Percentiles rank a stretch among this genome's conserved stretches.
Conservation (phyloP, 176 grass and related monocot genomes). For the Ensete glaucum region DNA sequence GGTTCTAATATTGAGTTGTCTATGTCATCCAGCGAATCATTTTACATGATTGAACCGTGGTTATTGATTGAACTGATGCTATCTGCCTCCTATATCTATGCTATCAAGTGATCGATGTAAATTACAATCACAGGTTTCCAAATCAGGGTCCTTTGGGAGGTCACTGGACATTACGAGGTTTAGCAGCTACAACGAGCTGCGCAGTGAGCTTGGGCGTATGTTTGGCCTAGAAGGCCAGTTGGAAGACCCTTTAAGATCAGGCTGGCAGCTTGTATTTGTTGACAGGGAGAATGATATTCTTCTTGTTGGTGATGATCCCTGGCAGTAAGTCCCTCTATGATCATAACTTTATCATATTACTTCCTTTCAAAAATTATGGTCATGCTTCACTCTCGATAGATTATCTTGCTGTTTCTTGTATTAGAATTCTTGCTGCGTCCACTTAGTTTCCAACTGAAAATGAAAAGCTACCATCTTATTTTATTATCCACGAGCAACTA, state of each 20-base stretch:
- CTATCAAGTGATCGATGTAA: not conserved
- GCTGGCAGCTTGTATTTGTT: slow-evolving; percentile 99
- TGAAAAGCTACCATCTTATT: no score
- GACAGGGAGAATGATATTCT: slow-evolving; percentile 91
- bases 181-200: slow-evolving; percentile 74
- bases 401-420: no score
- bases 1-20: no score
- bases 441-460: no score
- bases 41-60: no score
- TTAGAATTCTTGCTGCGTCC: no score
- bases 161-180: slow-evolving; percentile 87
- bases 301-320: slow-evolving; percentile 87
- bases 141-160: slow-evolving; percentile 81
- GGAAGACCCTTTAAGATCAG: slow-evolving; percentile 98
- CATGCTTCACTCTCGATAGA: no score
- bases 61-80: no score
- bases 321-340: slow-evolving; percentile 62
- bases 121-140: slow-evolving; percentile 62
- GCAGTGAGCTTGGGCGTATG: slow-evolving; percentile 71
- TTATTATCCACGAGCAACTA: no score
- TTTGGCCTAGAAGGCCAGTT: slow-evolving; percentile 91
- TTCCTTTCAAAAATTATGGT: not conserved
- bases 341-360: not conserved
- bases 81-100: not conserved
- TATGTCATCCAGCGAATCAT: no score